Base-by-base conservation (phyloP, 768 basidiomycete genomes). In the Boletellus emodensis region DNA sequence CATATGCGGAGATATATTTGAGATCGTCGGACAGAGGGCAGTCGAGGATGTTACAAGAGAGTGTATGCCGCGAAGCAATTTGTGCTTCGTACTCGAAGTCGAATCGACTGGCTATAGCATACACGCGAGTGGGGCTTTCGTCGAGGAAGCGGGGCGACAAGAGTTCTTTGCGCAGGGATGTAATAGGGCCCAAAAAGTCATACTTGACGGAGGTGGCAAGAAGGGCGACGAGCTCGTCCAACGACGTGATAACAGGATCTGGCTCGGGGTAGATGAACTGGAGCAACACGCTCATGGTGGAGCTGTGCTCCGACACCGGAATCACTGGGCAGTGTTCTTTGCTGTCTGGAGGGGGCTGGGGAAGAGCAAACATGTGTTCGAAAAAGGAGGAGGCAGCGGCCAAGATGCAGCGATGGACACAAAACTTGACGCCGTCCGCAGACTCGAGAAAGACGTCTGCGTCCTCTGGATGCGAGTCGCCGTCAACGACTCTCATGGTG, bases 361-460 rank as follows among this genome's bases (percentile, higher is more conserved):
- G 84, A 15, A 87, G 69, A 18, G 78, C 64, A 60, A 89, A 83
- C 82, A 87, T 81, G 48, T 83, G 78, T 45, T 66, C 62, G 66
- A 88, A 90, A 68, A 88, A 84, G 2, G 81, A 75, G 6, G 87
- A 88, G 1, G 83, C 82, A 5, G 74, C 71, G 11, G 78, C 69
- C 42, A 90, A 77, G 53, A 89, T 76, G 63, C 75, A 78, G 52
- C 74, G 73, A 66, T 86, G 86, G 30, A 82, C 78, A 37, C 71
- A 75, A 60, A 87, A 86, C 56, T 80, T 75, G 44, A 75, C 68
- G 5, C 61, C 64, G 45, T 65, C 59, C 52, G 62, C 62, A 0
- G 82, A 78, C 17, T 76, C 71, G 50, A 85, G 71, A 51, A 79
- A 60, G 53, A 80, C 51, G 60, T 85, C 84, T 10, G 81, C 77